Conservation (phyloP, 495 filamentous ascomycete species). For the Penicillium steckii region DNA sequence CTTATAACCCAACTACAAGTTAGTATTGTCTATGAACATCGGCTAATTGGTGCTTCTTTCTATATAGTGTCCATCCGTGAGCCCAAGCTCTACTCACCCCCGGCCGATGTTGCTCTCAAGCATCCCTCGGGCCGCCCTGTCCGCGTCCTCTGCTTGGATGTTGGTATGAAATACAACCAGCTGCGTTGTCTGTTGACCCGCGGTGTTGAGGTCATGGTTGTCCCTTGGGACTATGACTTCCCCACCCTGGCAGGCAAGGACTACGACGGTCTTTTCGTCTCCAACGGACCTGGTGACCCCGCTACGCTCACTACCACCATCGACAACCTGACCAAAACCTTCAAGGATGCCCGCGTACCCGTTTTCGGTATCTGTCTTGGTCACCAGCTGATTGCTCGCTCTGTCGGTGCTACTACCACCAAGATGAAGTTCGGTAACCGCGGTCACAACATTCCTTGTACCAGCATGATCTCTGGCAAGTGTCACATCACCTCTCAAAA, state of each 20-base stretch:
- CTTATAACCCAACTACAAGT: not conserved
- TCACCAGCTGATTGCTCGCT: constrained; percentile 89
- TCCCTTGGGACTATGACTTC: constrained; percentile 96
- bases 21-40: not conserved
- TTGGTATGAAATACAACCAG: constrained; percentile 97
- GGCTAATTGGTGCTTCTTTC: constrained; percentile 3
- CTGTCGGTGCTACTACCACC: constrained; percentile 79
- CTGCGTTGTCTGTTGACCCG: constrained; percentile 85
- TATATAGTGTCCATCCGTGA: constrained; percentile 77
- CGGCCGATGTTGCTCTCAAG: constrained; percentile 61
- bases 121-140: constrained; percentile 84
- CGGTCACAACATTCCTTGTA: constrained; percentile 98
- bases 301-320: constrained; percentile 76
- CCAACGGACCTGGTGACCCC: constrained; percentile 95
- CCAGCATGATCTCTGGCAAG: constrained; percentile 86
- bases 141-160: constrained; percentile 88
- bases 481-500: constrained; percentile 99
- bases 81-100: constrained; percentile 77
- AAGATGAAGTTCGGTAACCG: constrained; percentile 99
- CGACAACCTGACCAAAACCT: constrained; percentile 66
- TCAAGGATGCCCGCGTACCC: constrained; percentile 74
- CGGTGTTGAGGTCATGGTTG: constrained; percentile 92
- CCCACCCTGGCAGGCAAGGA: constrained; percentile 66
- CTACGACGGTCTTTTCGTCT: constrained; percentile 96
- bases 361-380: constrained; percentile 97